Percentiles rank a stretch among this genome's conserved stretches.
Conservation (phyloP, 106 monocot species). For the Hemerocallis citrina region DNA sequence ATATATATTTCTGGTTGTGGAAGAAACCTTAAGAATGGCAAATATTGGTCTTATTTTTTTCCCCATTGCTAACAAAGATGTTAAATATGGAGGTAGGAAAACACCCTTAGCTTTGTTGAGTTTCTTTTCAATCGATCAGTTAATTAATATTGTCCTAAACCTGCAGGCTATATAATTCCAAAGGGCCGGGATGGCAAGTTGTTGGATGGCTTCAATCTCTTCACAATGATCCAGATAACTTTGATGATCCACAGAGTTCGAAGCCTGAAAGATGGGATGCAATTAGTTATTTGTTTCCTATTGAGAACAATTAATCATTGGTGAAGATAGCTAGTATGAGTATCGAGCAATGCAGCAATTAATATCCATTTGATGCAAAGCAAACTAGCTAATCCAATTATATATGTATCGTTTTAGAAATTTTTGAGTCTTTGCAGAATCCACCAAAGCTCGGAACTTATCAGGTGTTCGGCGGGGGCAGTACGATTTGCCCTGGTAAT, state of each 20-base stretch:
- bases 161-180: conserved; percentile 11
- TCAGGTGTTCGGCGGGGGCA: conserved; percentile 9
- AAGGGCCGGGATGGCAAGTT: conserved; percentile 20
- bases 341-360: too few species aligned
- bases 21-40: conserved; percentile 20
- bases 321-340: too few species aligned
- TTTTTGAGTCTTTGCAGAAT: background rate
- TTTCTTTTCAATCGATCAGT: background rate
- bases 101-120: background rate
- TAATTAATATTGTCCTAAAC: background rate
- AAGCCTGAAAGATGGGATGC: conserved; percentile 24
- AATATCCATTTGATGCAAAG: too few species aligned
- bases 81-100: conserved; percentile 11
- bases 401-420: too few species aligned
- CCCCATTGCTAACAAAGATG: conserved; percentile 4
- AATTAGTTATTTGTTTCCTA: too few species aligned
- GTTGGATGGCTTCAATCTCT: conserved; percentile 14
- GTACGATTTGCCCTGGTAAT: conserved; percentile 14
- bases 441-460: conserved; percentile 6
- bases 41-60: background rate
- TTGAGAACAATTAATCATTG: too few species aligned
- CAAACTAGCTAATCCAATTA: too few species aligned
- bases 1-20: conserved; percentile 21
- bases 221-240: conserved; percentile 14
- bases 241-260: conserved; percentile 15